Percentiles rank a stretch among this genome's conserved stretches.
phyloP scores from a whole-genome alignment of 1,284 basidiomycete genomes.

The Schizopora paradoxa region DNA sequence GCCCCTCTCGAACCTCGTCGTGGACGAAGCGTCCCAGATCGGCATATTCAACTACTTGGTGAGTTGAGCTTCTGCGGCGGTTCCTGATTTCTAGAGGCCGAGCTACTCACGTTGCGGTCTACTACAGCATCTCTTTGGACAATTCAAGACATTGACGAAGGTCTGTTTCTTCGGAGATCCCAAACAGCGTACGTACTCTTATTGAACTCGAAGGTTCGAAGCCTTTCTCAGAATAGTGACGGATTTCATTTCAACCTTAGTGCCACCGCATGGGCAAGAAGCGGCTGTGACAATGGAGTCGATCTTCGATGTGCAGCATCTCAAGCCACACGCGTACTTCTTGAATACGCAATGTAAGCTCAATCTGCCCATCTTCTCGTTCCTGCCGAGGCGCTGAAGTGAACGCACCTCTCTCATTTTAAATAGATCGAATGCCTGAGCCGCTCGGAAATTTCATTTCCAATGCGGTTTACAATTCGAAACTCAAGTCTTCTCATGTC shows the following conservation, averaged over 20 bases:
- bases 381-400: not conserved
- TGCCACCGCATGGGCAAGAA: conserved; percentile 41
- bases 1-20: conserved; percentile 35
- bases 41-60: conserved; percentile 41
- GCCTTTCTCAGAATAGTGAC: not conserved
- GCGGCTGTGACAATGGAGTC: conserved; percentile 34
- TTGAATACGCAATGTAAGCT: conserved; percentile 41
- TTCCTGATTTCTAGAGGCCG: conserved; percentile 11
- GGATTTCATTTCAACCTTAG: conserved; percentile 3
- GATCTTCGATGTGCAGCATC: conserved; percentile 42
- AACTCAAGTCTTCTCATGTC: conserved; percentile 34
- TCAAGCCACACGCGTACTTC: conserved; percentile 32
- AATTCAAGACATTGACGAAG: conserved; percentile 31
- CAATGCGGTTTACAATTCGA: conserved; percentile 34
- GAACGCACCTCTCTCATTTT: conserved; percentile 23
- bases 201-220: not conserved
- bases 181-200: conserved; percentile 35
- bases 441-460: conserved; percentile 46
- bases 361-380: not conserved
- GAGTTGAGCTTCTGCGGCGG: conserved; percentile 15
- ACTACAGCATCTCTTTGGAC: conserved; percentile 32
- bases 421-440: conserved; percentile 42
- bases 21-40: conserved; percentile 48
- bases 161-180: conserved; percentile 44
- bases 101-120: not conserved